Evolutionary conservation across 192 early-diverging fungal genomes (phyloP).

Genomic region (Backusella parvicylindrica): DNA sequence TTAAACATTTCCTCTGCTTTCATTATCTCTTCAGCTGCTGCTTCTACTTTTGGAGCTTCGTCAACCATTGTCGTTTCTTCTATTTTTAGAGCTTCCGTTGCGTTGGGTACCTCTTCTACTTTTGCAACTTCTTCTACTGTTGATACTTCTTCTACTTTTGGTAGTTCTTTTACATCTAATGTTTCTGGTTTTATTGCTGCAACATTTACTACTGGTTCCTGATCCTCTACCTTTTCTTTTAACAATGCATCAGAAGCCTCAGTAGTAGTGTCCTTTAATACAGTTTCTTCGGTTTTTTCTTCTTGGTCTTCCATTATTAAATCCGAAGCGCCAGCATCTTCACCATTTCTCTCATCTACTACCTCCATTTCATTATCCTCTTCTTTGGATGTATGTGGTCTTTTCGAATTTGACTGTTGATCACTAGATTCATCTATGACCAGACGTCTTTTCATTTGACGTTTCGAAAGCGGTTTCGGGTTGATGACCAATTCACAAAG

Average conservation of each 20-base stretch:
- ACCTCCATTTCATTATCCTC: background rate
- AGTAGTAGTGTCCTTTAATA: background rate
- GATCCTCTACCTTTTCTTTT: background rate
- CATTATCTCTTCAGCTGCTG: background rate
- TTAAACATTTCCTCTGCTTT: background rate
- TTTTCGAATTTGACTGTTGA: background rate
- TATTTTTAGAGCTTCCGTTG: background rate
- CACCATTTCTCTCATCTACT: background rate
- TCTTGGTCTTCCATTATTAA: background rate
- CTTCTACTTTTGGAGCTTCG: background rate
- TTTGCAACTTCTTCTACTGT: background rate
- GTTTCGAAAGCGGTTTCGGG: conserved; percentile 44
- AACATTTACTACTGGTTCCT: background rate
- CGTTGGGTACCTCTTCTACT: background rate
- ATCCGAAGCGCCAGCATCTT: background rate
- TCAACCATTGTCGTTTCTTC: background rate
- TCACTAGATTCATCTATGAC: background rate
- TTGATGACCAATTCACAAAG: conserved; percentile 47
- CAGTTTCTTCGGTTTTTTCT: background rate
- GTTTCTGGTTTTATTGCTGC: background rate
- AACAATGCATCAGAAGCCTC: background rate
- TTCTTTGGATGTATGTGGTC: background rate
- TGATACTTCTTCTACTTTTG: background rate
- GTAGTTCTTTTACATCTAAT: background rate
- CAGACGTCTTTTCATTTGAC: conserved; percentile 14